Conservation (phyloP, 495 filamentous ascomycete genomes). For the Aspergillus ellipticus region DNA sequence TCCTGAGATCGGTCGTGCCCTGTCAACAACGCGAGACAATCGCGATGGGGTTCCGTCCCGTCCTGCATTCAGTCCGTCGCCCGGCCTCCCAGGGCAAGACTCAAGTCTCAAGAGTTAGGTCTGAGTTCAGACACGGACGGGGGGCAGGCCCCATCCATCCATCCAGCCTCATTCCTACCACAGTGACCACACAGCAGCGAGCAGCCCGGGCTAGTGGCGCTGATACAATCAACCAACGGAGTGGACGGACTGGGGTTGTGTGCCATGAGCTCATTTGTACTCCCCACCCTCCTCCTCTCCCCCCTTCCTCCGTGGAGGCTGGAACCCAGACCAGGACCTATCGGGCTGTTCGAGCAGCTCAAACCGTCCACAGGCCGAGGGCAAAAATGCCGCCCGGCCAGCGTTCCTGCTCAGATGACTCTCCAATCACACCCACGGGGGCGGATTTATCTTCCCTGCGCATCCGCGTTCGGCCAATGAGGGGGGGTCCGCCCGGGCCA, state of each 20-base stretch:
- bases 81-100: too few species aligned
- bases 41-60: neutral
- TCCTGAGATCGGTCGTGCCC: slow-evolving; percentile 5
- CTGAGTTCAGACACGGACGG: neutral
- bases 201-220: too few species aligned
- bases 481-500: slow-evolving; percentile 1
- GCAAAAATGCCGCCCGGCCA: slow-evolving; percentile 1
- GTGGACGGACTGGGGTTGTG: neutral
- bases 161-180: slow-evolving; percentile 3
- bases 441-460: slow-evolving; percentile 13
- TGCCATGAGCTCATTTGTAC: slow-evolving; percentile 2
- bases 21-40: slow-evolving; percentile 1
- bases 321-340: slow-evolving; percentile 2
- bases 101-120: neutral
- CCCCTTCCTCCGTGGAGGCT: neutral
- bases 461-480: slow-evolving; percentile 1
- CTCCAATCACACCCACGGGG: slow-evolving; percentile 6
- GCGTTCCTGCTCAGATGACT: neutral
- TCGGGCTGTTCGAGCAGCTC: neutral
- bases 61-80: neutral
- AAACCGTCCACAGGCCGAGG: neutral
- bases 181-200: neutral
- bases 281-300: too few species aligned
- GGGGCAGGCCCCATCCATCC: neutral
- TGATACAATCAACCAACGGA: neutral